Percentiles rank a stretch among this genome's conserved stretches.
Conservation (phyloP, 2,329 filamentous ascomycete genomes). For the Phaeosphaeria sp. region DNA sequence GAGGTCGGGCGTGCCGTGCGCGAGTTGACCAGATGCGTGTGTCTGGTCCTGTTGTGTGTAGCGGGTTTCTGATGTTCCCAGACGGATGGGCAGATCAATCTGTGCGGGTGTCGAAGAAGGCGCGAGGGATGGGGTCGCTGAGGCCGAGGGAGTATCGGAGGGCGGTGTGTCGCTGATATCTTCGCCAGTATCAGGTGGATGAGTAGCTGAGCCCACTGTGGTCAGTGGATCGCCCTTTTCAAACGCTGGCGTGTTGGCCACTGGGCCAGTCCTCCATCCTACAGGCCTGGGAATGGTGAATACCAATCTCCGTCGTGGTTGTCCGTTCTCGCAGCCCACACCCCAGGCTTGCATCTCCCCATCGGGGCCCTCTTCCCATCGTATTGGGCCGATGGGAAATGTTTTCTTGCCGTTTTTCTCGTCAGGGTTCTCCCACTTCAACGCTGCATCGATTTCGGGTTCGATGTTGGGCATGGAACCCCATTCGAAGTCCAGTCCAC, state of each 20-base stretch:
- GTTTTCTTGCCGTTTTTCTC: conserved; percentile 47
- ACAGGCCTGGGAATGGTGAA: conserved; percentile 47
- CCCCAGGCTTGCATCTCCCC: conserved; percentile 55
- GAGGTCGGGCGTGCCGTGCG: conserved; percentile 50
- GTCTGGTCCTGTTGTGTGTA: conserved; percentile 52
- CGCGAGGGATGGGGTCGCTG: conserved; percentile 13
- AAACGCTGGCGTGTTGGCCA: conserved; percentile 37
- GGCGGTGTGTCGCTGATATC: conserved; percentile 28
- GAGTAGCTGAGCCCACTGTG: conserved; percentile 45
- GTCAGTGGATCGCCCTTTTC: conserved; percentile 34
- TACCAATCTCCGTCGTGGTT: conserved; percentile 46
- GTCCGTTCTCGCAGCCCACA: conserved; percentile 53
- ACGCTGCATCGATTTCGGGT: conserved; percentile 48
- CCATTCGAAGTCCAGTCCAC: conserved; percentile 81
- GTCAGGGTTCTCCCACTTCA: conserved; percentile 50
- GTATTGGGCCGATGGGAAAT: conserved; percentile 56
- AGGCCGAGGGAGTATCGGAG: conserved; percentile 25
- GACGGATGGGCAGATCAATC: conserved; percentile 36
- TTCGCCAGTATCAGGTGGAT: conserved; percentile 38
- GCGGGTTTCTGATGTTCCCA: conserved; percentile 51
- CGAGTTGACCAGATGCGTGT: conserved; percentile 52
- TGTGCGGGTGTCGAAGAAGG: conserved; percentile 16
- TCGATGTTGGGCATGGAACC: conserved; percentile 79
- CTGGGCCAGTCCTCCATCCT: conserved; percentile 31
- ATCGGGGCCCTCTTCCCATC: conserved; percentile 51